These are phyloP conservation scores for Proliferodiscus dingleyae DNA, from an alignment of 2,329 filamentous ascomycete genomes.

Conservation along the genomic window DNA sequence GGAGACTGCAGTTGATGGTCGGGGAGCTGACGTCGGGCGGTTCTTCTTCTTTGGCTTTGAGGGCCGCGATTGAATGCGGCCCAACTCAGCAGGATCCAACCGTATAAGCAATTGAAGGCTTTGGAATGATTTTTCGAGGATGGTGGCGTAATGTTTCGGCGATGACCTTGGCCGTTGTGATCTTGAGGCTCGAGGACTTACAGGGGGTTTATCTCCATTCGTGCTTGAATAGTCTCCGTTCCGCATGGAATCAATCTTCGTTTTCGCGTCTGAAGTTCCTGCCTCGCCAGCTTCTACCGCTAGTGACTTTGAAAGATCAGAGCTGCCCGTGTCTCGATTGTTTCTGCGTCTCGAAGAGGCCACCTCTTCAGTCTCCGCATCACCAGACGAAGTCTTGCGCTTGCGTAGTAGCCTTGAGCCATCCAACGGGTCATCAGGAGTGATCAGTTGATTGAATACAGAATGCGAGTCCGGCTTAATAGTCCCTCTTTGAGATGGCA, in stretches of 20 bases:
- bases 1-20: slow-evolving; percentile 34
- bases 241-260: not conserved
- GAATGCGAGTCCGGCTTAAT: slow-evolving; percentile 69
- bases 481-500: slow-evolving; percentile 62
- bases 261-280: not conserved
- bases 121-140: slow-evolving; percentile 31
- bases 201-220: slow-evolving; percentile 22
- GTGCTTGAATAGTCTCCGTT: slow-evolving; percentile 2
- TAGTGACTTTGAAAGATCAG: slow-evolving; percentile 14
- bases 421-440: slow-evolving; percentile 69
- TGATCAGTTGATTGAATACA: slow-evolving; percentile 67
- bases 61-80: slow-evolving; percentile 53
- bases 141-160: slow-evolving; percentile 35
- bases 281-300: not conserved
- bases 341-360: slow-evolving; percentile 47
- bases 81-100: slow-evolving; percentile 53
- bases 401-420: slow-evolving; percentile 76
- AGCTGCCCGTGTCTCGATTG: slow-evolving; percentile 18
- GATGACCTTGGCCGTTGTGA: slow-evolving; percentile 49
- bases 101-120: slow-evolving; percentile 53
- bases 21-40: slow-evolving; percentile 37
- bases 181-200: slow-evolving; percentile 46
- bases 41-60: slow-evolving; percentile 52
- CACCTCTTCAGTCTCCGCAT: slow-evolving; percentile 54
- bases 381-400: slow-evolving; percentile 72